Evolutionary conservation across 257 asterid species (phyloP).

Genomic region (Coffea eugenioides): DNA sequence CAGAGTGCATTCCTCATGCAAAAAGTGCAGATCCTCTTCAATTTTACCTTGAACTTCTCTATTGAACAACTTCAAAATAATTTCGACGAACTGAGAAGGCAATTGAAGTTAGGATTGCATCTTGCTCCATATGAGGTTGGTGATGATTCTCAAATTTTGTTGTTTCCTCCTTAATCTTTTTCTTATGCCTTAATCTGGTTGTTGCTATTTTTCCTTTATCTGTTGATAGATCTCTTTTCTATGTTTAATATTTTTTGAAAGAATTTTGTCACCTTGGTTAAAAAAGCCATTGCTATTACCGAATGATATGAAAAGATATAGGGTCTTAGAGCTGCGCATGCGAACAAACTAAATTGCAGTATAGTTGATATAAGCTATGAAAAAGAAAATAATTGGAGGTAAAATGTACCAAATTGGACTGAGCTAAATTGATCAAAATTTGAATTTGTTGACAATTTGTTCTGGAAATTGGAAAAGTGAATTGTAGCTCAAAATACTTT

Average conservation of each 20-base stretch:
- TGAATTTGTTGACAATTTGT: too few species aligned
- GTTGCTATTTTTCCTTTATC: neutral
- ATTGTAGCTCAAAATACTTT: neutral
- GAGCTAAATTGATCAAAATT: neutral
- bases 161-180: neutral
- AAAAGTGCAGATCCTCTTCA: slow-evolving; percentile 70
- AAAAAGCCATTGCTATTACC: neutral
- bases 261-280: neutral
- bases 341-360: neutral
- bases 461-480: neutral
- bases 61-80: slow-evolving; percentile 59
- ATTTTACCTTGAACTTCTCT: slow-evolving; percentile 91
- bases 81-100: slow-evolving; percentile 64
- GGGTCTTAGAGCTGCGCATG: neutral
- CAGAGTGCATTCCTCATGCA: slow-evolving; percentile 85
- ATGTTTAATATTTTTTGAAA: neutral
- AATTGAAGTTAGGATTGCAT: slow-evolving; percentile 70
- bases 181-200: neutral
- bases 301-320: neutral
- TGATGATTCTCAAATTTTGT: slow-evolving; percentile 4
- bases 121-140: slow-evolving; percentile 81
- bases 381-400: neutral
- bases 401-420: neutral
- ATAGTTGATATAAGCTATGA: neutral
- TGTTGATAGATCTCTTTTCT: neutral